phyloP scores from a whole-genome alignment of 306 rosid genomes.

The Alnus rubra region DNA sequence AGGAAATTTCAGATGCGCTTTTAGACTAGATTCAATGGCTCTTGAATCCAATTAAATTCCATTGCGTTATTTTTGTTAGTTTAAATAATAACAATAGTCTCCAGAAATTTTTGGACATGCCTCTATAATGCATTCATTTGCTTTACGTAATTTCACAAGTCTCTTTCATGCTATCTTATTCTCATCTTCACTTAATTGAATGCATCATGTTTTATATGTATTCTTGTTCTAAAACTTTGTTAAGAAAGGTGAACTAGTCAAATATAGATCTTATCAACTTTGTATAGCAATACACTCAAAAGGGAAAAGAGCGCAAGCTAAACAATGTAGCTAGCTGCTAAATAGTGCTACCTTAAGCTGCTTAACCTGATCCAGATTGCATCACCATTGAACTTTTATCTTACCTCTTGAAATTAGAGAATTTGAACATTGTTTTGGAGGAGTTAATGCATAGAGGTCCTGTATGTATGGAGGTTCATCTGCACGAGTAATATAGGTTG shows the following conservation, averaged over 20 bases:
- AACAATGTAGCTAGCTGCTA: not conserved
- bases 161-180: not conserved
- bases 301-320: not conserved
- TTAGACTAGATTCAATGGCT: not conserved
- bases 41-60: not conserved
- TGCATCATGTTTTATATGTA: too few relatives aligned
- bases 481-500: not conserved
- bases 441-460: not conserved
- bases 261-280: not conserved
- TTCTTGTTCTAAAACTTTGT: too few relatives aligned
- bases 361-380: not conserved
- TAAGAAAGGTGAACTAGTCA: not conserved
- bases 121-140: not conserved
- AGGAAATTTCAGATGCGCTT: too few relatives aligned
- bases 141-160: not conserved
- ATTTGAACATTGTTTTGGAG: not conserved
- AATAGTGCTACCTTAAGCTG: not conserved
- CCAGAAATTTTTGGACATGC: not conserved
- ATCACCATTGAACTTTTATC: not conserved
- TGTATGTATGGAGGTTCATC: not conserved
- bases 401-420: not conserved
- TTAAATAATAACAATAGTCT: not conserved
- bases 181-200: not conserved
- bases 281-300: not conserved
- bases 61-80: constrained; percentile 1